Evolutionary conservation across 805 yeast genomes (phyloP), one percentile per base, ranked within the genome.

Genomic region (Yarrowia porcina): DNA sequence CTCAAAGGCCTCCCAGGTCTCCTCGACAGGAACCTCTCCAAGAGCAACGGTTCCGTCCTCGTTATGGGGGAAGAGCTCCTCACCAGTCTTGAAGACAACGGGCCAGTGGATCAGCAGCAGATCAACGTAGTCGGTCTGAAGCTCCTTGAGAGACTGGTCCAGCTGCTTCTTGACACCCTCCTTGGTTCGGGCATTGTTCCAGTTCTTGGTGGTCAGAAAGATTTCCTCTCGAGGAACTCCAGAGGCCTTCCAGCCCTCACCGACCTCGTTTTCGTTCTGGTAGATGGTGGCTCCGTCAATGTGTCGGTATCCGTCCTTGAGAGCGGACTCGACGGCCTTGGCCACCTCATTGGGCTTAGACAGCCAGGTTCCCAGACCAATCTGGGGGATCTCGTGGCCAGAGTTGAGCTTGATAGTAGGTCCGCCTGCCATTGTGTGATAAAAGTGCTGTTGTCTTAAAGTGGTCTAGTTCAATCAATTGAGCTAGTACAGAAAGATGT

Each of bases 21-120:
- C 81, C 66, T 64, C 71, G 66, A 89, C 71, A 64, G 96, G 90
- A 45, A 89, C 90, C 63, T 85, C 75, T 69, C 84, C 89, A 68
- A 79, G 81, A 66, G 74, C 76, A 71, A 70, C 69, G 28, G 69
- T 74, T 30, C 68, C 72, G 52, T 76, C 84, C 62, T 76, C 78
- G 63, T 87, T 88, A 69, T 84, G 81, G 78, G 86, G 86, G 73
- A 86, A 49, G 27, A 60, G 44, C 41, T 64, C 66, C 36, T 73
- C 63, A 67, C 73, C 65, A 71, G 72, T 23, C 79, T 77, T 4
- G 79, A 75, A 57, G 73, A 72, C 75, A 33, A 79, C 79, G 6
- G 88, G 88, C 61, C 83, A 78, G 69, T 84, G 88, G 47, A 84
- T 74, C 57, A 84, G 74, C 33, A 80, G 68, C 61, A 84, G 74